Base-by-base conservation (phyloP, 139 green algal genomes). In the Yamagishiella unicocca region DNA sequence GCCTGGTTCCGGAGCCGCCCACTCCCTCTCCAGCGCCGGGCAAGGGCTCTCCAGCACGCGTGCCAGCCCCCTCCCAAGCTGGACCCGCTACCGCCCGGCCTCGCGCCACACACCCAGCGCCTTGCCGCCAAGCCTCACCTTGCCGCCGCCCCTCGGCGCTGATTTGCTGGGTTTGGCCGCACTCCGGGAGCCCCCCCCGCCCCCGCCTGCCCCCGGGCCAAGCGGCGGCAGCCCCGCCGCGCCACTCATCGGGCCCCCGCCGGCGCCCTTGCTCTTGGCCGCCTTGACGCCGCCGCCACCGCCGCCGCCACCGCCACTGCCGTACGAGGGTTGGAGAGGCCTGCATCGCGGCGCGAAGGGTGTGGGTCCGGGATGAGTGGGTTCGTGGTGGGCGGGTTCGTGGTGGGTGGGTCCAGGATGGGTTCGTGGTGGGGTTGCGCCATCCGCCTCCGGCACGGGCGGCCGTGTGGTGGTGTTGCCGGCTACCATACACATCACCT, bases 171-270 rank as follows among this genome's bases (percentile, higher is more conserved):
- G 54, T 37, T 83, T 83, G 38, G 71, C 64, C 0, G 40, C 75
- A 8, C 37, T 55, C 38, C 38, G 37, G 70, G 25, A 43, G 43
- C 43, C 37, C 2, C 40, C 40, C 35, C 31, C 31, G 19, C 33
- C 66, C 9, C 38, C 71, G 12, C 27, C 29, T 82, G n/a, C 31
- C 75, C n/a, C 37, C 46, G 53, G 14, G 19, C 53, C 75, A 14
- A 83, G 77, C 24, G 55, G 77, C 35, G 77, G 77, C 77, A 74
- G 77, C 35, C 78, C 78, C 2, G 78, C 3, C 22, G 78, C 78
- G 3, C 14, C n/a, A 4, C 54, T 55, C 33, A 43, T 29, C 19
- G 24, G 7, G 55, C 9, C 27, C n/a, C 33, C 37, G 19, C 46
- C 50, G 29, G 10, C 74, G 22, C 77, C 77, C 55, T 58, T 55